Evolutionary conservation across 2,329 filamentous ascomycete genomes (phyloP), one percentile per base, ranked within the genome.

Genomic region (Cladobotryum mycophilum): DNA sequence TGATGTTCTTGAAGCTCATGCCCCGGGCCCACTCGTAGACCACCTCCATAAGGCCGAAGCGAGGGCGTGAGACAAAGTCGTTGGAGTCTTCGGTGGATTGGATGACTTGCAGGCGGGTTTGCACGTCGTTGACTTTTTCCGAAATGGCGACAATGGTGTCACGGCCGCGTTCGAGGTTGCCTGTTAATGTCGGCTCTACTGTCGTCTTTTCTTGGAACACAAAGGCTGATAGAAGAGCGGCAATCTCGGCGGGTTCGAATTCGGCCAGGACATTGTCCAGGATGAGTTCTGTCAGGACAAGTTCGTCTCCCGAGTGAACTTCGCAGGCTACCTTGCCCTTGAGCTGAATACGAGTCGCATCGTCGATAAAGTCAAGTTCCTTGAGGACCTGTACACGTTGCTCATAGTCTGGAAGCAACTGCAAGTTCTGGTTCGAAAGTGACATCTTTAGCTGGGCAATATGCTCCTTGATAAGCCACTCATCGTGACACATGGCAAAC

Each of bases 251-350:
- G 1, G 92, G 90, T 61, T 96, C 92, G 67, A 93, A 96, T 54
- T 95, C 88, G 46, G 92, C 91, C 3, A 99, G 82, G 2, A 96
- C 89, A 61, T 99, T 99, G 70, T 99, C 93, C 15, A 99, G 83
- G 44, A 99, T 90, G 5, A 97, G 80, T 67, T 99, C 93, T 0
- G 93, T 99, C 15, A 99, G 80, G 1, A 99, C 92, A 0, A 99
- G 80, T 69, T 99, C 93, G 65, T 97, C 92, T 15, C 91, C 91
- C 0, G 92, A 96, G 69, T 97, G 93, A 53, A 99, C 92, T 70
- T 99, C 93, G 71, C 93, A 99, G 4, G 93, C 93, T 18, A 99
- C 93, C 68, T 97, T 97, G 68, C 93, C 93, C 71, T 99, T 99
- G 56, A 99, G 80, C 70, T 95, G 88, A 37, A 99, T 95, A 18